phyloP scores from a whole-genome alignment of 768 basidiomycete genomes.

The Ephemerocybe angulata region DNA sequence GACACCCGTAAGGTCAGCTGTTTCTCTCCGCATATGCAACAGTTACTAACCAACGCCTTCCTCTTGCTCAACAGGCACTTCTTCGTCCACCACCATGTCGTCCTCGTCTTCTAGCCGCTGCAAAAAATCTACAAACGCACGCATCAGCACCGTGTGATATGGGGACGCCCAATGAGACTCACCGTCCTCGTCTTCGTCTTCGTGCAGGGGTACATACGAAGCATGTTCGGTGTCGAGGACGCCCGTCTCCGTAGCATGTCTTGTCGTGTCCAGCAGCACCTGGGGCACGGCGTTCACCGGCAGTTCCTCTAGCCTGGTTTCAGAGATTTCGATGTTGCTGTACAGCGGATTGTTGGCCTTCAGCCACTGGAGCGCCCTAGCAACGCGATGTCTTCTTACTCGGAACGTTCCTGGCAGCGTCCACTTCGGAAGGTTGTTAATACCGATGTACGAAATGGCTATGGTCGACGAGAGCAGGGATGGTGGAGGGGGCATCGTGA shows the following conservation, averaged over 20 bases:
- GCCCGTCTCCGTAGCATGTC: constrained; percentile 16
- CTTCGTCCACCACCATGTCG: neutral
- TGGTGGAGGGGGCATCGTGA: constrained; percentile 22
- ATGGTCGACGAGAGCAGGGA: constrained; percentile 24
- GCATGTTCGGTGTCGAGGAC: constrained; percentile 23
- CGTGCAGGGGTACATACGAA: constrained; percentile 24
- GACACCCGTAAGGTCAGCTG: neutral
- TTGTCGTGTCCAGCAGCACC: constrained; percentile 19
- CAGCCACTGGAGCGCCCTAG: constrained; percentile 29
- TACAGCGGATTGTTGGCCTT: constrained; percentile 28
- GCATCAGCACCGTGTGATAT: neutral
- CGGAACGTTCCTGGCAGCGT: constrained; percentile 21
- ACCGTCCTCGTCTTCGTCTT: constrained; percentile 8
- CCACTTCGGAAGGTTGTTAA: constrained; percentile 13
- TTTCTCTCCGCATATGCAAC: neutral
- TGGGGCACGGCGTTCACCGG: constrained; percentile 31
- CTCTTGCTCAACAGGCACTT: too few relatives aligned
- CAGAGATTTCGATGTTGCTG: constrained; percentile 18
- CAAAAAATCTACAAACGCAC: neutral
- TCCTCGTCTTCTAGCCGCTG: neutral
- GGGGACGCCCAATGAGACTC: neutral
- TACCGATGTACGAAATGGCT: constrained; percentile 29
- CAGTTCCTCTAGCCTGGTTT: constrained; percentile 15
- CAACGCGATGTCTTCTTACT: constrained; percentile 13
- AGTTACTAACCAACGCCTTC: too few relatives aligned